Percentiles rank a stretch among this genome's conserved stretches.
Evolutionary conservation across 1,284 basidiomycete genomes (phyloP).

Genomic region (Xerocomus amazonicus): DNA sequence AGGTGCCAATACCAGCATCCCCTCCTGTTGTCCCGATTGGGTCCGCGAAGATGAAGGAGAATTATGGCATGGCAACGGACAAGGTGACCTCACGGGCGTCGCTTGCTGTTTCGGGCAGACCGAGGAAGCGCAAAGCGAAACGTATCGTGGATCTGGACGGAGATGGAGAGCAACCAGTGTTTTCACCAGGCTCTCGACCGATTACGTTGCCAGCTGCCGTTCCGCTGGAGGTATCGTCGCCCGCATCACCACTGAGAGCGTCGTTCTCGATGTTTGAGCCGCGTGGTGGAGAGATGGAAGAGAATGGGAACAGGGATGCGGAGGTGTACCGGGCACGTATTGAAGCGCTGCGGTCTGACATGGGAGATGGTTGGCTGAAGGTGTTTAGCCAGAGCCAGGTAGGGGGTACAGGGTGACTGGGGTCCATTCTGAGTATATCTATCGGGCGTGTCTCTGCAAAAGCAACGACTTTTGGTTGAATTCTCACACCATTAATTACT

Average conservation of each 20-base stretch:
- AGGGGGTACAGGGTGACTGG: constrained; percentile 25
- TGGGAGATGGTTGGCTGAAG: constrained; percentile 85
- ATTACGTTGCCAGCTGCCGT: constrained; percentile 9
- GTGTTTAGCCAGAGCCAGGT: constrained; percentile 67
- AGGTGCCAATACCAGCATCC: constrained; percentile 47
- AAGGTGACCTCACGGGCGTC: constrained; percentile 39
- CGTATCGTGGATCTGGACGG: constrained; percentile 69
- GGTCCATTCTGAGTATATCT: constrained; percentile 26
- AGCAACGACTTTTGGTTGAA: constrained; percentile 16
- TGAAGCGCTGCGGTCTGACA: constrained; percentile 77
- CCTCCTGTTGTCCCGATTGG: constrained; percentile 61
- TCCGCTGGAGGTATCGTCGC: constrained; percentile 36
- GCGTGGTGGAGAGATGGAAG: constrained; percentile 24
- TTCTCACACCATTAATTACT: constrained; percentile 29
- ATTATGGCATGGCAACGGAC: constrained; percentile 32
- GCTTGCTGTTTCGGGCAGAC: constrained; percentile 41
- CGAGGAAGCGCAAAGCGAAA: constrained; percentile 56
- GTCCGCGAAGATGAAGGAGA: constrained; percentile 18
- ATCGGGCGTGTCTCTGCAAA: too few species aligned
- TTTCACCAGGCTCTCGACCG: constrained; percentile 14
- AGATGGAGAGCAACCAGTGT: constrained; percentile 32
- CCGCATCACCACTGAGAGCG: constrained; percentile 47
- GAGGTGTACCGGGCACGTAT: constrained; percentile 74
- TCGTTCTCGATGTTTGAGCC: constrained; percentile 55
- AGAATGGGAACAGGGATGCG: constrained; percentile 39